A percentile compares a stretch with the other conserved stretches of the same genome.
Evolutionary conservation across 2,329 filamentous ascomycete species (phyloP).

Genomic region (Aspergillus bombycis): DNA sequence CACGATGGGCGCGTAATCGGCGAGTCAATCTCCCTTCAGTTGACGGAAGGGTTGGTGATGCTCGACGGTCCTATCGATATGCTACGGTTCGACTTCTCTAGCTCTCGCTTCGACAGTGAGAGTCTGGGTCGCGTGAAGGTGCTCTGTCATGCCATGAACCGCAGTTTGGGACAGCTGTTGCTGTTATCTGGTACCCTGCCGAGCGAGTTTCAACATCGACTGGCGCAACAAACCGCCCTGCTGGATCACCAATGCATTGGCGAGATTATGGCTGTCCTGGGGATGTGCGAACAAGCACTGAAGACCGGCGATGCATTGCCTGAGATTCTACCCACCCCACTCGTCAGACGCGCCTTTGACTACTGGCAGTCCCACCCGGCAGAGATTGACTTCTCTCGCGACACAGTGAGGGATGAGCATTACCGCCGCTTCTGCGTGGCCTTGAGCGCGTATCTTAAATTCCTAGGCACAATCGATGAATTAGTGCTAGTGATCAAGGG

Average conservation of each 20-base stretch:
- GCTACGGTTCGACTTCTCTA: slow-evolving; percentile 43
- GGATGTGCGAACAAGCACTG: slow-evolving; percentile 52
- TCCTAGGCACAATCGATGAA: slow-evolving; percentile 50
- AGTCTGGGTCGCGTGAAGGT: slow-evolving; percentile 36
- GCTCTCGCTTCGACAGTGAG: slow-evolving; percentile 41
- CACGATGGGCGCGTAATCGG: slow-evolving; percentile 30
- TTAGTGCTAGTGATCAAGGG: slow-evolving; percentile 50
- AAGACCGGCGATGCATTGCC: slow-evolving; percentile 54
- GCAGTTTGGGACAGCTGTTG: slow-evolving; percentile 41
- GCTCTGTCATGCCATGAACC: slow-evolving; percentile 37
- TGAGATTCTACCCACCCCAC: slow-evolving; percentile 52
- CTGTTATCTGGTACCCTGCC: slow-evolving; percentile 40
- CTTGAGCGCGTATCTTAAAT: slow-evolving; percentile 49
- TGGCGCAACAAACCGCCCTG: slow-evolving; percentile 44
- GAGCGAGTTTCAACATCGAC: slow-evolving; percentile 42
- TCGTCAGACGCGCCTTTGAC: slow-evolving; percentile 43
- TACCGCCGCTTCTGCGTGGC: slow-evolving; percentile 54
- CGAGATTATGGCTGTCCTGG: slow-evolving; percentile 56
- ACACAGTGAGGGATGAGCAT: slow-evolving; percentile 44
- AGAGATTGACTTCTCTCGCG: slow-evolving; percentile 34
- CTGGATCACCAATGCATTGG: slow-evolving; percentile 50
- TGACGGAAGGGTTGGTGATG: slow-evolving; percentile 35
- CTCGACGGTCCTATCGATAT: slow-evolving; percentile 41
- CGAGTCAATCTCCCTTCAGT: slow-evolving; percentile 34
- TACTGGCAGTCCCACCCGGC: slow-evolving; percentile 25